These are phyloP conservation scores for Trametes sp. DNA, from an alignment of 1,284 basidiomycete species.

Conservation along the genomic window DNA sequence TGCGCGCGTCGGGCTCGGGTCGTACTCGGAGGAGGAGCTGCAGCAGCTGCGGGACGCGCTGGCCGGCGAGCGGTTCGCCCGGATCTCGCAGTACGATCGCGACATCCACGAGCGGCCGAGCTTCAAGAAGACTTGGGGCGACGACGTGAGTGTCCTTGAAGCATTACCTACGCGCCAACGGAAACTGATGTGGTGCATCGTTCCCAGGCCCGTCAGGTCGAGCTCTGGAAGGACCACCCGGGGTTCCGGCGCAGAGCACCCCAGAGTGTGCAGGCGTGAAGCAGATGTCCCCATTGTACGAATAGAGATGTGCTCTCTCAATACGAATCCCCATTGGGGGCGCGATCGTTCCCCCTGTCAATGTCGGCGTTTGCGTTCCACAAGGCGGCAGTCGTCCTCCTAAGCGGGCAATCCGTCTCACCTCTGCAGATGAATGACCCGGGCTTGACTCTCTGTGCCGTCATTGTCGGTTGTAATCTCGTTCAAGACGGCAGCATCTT, in stretches of 20 bases:
- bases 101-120: constrained; percentile 42
- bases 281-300: background rate
- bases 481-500: too few species aligned
- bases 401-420: too few species aligned
- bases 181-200: background rate
- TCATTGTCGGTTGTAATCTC: too few species aligned
- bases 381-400: too few species aligned
- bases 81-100: constrained; percentile 39
- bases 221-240: constrained; percentile 11
- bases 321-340: background rate
- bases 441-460: too few species aligned
- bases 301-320: background rate
- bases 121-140: constrained; percentile 40
- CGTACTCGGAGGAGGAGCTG: constrained; percentile 39
- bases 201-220: background rate
- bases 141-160: constrained; percentile 36
- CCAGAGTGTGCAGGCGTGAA: background rate
- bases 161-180: background rate
- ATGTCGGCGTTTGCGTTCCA: too few species aligned
- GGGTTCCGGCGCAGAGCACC: background rate
- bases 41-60: constrained; percentile 38
- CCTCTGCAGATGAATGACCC: too few species aligned
- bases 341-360: background rate
- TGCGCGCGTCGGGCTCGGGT: constrained; percentile 41
- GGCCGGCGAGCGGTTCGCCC: constrained; percentile 36